Conservation (phyloP, 371 early-diverging fungal genomes). For the Saksenaea oblongispora region DNA sequence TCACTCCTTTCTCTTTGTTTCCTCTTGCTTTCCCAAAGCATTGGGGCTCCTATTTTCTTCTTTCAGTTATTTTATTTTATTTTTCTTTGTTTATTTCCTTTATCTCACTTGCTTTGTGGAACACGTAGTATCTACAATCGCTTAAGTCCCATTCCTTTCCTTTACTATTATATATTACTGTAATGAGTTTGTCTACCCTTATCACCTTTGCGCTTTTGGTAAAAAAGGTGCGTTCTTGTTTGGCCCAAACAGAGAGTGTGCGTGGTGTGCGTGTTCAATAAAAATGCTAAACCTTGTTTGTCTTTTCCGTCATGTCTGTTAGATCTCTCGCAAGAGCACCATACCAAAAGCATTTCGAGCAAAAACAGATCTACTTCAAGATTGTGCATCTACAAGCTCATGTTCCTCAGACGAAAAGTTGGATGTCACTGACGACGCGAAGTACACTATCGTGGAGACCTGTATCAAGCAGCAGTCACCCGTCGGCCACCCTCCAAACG, state of each 20-base stretch:
- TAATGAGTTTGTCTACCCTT: slow-evolving; percentile 36
- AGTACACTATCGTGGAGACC: neutral
- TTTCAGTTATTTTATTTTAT: slow-evolving; percentile 17
- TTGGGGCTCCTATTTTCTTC: slow-evolving; percentile 11
- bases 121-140: neutral
- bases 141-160: slow-evolving; percentile 6
- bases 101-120: neutral
- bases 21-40: slow-evolving; percentile 7
- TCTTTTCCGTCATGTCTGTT: neutral
- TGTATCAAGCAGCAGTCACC: slow-evolving; percentile 1
- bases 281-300: neutral
- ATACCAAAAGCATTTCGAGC: slow-evolving; percentile 8
- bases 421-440: neutral
- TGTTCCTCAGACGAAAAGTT: slow-evolving; percentile 9
- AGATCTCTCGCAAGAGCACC: slow-evolving; percentile 24
- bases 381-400: slow-evolving; percentile 5
- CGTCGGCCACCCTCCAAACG: neutral
- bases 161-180: slow-evolving; percentile 5
- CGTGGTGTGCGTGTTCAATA: no score
- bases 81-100: slow-evolving; percentile 11
- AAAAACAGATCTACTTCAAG: slow-evolving; percentile 1
- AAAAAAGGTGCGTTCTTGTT: slow-evolving; percentile 31
- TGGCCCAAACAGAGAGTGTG: neutral
- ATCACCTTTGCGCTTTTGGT: slow-evolving; percentile 34
- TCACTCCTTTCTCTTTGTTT: slow-evolving; percentile 1